A percentile compares a stretch with the other conserved stretches of the same genome.
Evolutionary conservation across 257 asterid genomes (phyloP).

Genomic region (Scutellaria baicalensis): DNA sequence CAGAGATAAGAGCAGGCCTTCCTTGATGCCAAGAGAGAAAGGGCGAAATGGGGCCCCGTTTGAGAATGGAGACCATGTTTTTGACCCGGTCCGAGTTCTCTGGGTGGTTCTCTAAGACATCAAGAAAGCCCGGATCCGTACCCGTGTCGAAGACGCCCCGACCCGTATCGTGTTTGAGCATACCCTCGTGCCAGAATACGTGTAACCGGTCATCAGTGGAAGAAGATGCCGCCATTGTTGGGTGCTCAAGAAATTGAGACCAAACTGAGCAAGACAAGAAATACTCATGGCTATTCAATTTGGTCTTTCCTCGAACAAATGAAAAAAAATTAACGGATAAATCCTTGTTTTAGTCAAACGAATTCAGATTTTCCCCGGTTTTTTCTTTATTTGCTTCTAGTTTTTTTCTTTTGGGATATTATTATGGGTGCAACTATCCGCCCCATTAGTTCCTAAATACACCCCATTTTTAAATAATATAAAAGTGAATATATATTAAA

Average conservation of each 20-base stretch:
- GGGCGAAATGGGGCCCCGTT: conserved; percentile 75
- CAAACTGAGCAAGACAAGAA: too few species aligned
- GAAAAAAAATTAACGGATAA: too few species aligned
- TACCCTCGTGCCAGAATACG: conserved; percentile 85
- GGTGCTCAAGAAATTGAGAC: background rate
- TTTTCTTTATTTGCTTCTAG: too few species aligned
- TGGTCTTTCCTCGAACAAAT: too few species aligned
- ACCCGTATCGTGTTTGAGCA: conserved; percentile 73
- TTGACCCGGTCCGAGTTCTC: conserved; percentile 80
- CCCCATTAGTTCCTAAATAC: too few species aligned
- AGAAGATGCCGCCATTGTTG: conserved; percentile 9
- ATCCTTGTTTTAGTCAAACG: too few species aligned
- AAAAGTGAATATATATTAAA: too few species aligned
- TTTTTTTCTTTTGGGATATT: too few species aligned
- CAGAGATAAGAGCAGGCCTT: conserved; percentile 51
- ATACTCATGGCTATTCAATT: too few species aligned
- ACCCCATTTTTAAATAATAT: too few species aligned
- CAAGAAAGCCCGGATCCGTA: conserved; percentile 83
- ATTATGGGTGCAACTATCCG: too few species aligned
- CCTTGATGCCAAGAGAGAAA: conserved; percentile 75
- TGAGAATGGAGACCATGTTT: conserved; percentile 75
- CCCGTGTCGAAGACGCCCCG: conserved; percentile 83
- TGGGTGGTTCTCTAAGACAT: conserved; percentile 86
- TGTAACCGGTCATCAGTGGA: conserved; percentile 23
- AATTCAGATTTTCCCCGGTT: too few species aligned